phyloP scores from a whole-genome alignment of 371 early-diverging fungal species.

The Mortierella sp. region DNA sequence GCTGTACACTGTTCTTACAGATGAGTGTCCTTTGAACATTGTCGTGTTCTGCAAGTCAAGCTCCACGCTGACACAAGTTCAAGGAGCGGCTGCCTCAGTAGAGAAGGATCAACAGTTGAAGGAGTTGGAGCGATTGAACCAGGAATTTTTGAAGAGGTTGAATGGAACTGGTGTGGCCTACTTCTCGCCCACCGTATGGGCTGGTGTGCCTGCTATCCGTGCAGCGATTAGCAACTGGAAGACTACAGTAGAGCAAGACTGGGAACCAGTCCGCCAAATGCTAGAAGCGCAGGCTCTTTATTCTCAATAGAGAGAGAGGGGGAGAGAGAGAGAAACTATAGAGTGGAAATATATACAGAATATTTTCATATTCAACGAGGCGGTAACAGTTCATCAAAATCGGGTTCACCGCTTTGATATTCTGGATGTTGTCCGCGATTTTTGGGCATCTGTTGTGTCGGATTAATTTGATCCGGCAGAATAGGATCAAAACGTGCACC shows the following conservation, averaged over 20 bases:
- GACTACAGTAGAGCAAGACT: slow-evolving; percentile 52
- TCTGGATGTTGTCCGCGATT: slow-evolving; percentile 5
- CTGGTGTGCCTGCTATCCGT: slow-evolving; percentile 52
- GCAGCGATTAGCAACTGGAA: slow-evolving; percentile 61
- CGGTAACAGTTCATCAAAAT: slow-evolving; percentile 38
- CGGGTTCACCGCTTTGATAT: slow-evolving; percentile 32
- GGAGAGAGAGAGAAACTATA: background rate
- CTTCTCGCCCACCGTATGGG: slow-evolving; percentile 57
- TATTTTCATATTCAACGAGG: slow-evolving; percentile 18
- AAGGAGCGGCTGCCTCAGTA: slow-evolving; percentile 4
- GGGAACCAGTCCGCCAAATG: slow-evolving; percentile 34
- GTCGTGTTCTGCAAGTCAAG: slow-evolving; percentile 52
- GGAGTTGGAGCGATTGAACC: slow-evolving; percentile 17
- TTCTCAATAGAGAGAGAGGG: too few species aligned
- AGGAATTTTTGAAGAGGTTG: slow-evolving; percentile 39
- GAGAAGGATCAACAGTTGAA: slow-evolving; percentile 4
- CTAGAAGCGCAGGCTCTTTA: slow-evolving; percentile 28
- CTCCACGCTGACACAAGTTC: background rate
- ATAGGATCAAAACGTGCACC: slow-evolving; percentile 47
- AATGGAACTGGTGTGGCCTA: slow-evolving; percentile 52
- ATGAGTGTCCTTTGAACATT: slow-evolving; percentile 52
- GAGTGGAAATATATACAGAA: background rate
- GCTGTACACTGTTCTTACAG: slow-evolving; percentile 27
- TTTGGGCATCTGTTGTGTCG: background rate
- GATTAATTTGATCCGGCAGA: slow-evolving; percentile 12